Conservation (phyloP, 768 basidiomycete genomes). For the Mycena vitilis region DNA sequence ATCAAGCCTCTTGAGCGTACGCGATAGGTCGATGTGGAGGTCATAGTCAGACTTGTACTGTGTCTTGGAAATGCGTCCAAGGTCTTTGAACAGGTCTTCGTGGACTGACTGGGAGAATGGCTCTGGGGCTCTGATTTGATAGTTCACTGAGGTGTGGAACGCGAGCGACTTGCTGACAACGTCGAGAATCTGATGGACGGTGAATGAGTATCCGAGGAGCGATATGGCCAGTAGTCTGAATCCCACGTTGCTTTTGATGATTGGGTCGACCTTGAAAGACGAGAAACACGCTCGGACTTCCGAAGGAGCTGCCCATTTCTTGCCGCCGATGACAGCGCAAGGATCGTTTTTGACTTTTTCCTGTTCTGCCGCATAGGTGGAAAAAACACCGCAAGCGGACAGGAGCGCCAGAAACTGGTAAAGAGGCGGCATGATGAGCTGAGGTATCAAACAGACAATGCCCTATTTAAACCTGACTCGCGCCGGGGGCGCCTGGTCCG, state of each 20-base stretch:
- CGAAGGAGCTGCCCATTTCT: conserved; percentile 66
- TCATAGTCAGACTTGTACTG: conserved; percentile 64
- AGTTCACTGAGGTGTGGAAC: conserved; percentile 73
- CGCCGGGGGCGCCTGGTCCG: not conserved
- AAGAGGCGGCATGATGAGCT: conserved; percentile 19
- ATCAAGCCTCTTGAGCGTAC: conserved; percentile 65
- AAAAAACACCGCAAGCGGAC: conserved; percentile 4
- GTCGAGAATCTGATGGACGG: conserved; percentile 56
- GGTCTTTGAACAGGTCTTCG: conserved; percentile 64
- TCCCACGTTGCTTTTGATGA: conserved; percentile 63
- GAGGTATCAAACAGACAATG: not conserved
- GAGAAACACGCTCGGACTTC: conserved; percentile 64
- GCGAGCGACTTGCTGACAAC: conserved; percentile 68
- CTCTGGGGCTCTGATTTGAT: conserved; percentile 63
- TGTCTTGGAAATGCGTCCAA: conserved; percentile 58
- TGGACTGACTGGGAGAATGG: conserved; percentile 67
- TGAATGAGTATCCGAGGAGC: not conserved
- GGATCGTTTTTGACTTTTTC: conserved; percentile 48
- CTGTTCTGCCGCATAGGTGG: not conserved
- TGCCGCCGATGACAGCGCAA: conserved; percentile 63
- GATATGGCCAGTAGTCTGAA: not conserved
- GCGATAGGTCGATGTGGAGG: conserved; percentile 66
- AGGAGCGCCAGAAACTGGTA: conserved; percentile 6
- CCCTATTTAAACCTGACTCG: conserved; percentile 8
- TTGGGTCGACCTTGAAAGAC: conserved; percentile 59